Evolutionary conservation across 169 alveolate species (phyloP).

Genomic region (Plasmodium sp.): DNA sequence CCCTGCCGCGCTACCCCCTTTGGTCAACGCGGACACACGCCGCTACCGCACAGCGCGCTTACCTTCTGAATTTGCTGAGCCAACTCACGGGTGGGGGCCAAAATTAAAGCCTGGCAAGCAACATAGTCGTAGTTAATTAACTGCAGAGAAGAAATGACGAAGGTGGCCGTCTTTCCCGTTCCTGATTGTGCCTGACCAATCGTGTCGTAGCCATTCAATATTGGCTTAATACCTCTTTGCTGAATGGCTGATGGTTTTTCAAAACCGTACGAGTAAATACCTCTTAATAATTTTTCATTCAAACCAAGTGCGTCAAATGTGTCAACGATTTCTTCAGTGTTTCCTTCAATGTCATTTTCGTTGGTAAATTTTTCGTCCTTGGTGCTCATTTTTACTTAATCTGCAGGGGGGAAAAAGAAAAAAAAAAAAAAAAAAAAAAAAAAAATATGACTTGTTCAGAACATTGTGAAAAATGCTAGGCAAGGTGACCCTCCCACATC

Average conservation of each 20-base stretch:
- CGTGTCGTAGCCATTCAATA: constrained; percentile 97
- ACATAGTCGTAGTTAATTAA: constrained; percentile 89
- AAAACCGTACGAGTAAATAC: constrained; percentile 98
- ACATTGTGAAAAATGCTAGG: neutral
- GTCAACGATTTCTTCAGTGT: constrained; percentile 82
- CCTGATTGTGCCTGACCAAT: constrained; percentile 98
- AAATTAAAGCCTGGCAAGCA: constrained; percentile 92
- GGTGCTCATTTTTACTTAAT: constrained; percentile 55
- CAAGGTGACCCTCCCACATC: neutral
- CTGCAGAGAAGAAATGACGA: constrained; percentile 97
- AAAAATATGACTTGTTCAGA: neutral
- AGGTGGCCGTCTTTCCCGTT: constrained; percentile 99
- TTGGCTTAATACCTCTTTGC: constrained; percentile 98
- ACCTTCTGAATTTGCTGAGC: constrained; percentile 98
- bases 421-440: neutral
- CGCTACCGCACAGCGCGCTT: neutral
- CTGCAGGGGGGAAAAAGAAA: neutral
- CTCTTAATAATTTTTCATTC: constrained; percentile 96
- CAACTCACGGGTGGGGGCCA: constrained; percentile 98
- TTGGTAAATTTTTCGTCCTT: constrained; percentile 72
- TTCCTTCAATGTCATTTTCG: constrained; percentile 78
- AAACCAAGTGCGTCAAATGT: constrained; percentile 95
- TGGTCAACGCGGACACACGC: neutral
- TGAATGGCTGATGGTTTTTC: constrained; percentile 99
- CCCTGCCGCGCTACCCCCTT: neutral